Percentiles rank a stretch among this genome's conserved stretches.
These are phyloP conservation scores for Orobanche coerulescens DNA, from an alignment of 257 asterid genomes.

Conservation along the genomic window DNA sequence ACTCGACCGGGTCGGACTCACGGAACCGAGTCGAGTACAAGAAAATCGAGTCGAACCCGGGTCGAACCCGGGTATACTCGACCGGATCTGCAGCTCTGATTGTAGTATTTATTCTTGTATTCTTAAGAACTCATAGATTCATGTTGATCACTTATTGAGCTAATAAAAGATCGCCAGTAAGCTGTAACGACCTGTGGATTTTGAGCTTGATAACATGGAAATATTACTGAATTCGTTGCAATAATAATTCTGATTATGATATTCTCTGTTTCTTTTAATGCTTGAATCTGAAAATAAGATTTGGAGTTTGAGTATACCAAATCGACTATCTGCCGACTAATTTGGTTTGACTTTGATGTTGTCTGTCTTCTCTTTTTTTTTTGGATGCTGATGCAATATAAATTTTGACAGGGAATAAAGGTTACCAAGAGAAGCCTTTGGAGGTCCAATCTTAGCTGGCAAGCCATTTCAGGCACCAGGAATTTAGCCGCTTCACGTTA, in stretches of 20 bases:
- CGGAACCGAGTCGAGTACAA: too few relatives aligned
- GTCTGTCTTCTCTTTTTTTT: neutral
- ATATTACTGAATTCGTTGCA: slow-evolving; percentile 13
- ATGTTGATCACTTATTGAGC: neutral
- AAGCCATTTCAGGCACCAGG: slow-evolving; percentile 71
- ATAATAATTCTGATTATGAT: neutral
- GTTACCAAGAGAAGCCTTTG: slow-evolving; percentile 66
- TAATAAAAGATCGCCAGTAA: slow-evolving; percentile 2
- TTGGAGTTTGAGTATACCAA: neutral
- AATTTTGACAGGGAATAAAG: slow-evolving; percentile 65
- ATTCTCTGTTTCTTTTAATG: neutral
- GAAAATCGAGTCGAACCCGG: too few relatives aligned
- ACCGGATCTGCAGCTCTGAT: too few relatives aligned
- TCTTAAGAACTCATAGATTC: neutral
- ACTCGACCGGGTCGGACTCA: too few relatives aligned
- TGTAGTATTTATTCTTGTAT: neutral
- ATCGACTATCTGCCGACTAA: neutral
- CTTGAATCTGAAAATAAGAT: neutral
- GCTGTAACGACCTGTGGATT: neutral
- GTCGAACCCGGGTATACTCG: too few relatives aligned
- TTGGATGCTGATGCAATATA: slow-evolving; percentile 1
- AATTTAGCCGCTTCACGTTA: slow-evolving; percentile 73
- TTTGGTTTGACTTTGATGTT: neutral
- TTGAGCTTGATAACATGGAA: slow-evolving; percentile 2
- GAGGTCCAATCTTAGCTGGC: slow-evolving; percentile 76